Evolutionary conservation across 495 filamentous ascomycete genomes (phyloP).

Genomic region (Penicilliopsis zonata): DNA sequence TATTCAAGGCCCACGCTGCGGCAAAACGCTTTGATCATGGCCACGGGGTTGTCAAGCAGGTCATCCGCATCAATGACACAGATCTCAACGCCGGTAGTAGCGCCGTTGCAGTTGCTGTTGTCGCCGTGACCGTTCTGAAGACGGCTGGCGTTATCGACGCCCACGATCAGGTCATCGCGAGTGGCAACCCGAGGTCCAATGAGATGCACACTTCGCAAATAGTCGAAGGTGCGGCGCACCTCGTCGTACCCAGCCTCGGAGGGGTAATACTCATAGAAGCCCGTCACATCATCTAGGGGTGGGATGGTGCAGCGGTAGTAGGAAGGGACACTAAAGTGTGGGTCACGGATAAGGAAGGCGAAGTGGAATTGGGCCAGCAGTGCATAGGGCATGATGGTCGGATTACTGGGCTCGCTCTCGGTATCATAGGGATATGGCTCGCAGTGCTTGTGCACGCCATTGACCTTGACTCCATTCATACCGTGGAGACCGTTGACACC

Average conservation of each 20-base stretch:
- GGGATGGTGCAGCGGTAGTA: constrained; percentile 96
- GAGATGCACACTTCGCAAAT: constrained; percentile 46
- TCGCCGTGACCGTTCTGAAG: constrained; percentile 14
- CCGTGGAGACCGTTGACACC: constrained; percentile 10
- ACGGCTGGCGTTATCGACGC: constrained; percentile 2
- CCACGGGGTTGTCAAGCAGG: constrained; percentile 67
- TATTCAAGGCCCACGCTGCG: constrained; percentile 64
- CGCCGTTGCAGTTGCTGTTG: constrained; percentile 16
- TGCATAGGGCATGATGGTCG: constrained; percentile 65
- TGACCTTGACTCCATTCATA: constrained; percentile 4
- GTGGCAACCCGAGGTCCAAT: constrained; percentile 51
- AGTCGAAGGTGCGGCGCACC: constrained; percentile 75
- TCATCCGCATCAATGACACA: constrained; percentile 95
- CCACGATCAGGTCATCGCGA: constrained; percentile 14
- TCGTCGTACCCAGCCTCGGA: constrained; percentile 85
- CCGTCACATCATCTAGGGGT: constrained; percentile 65
- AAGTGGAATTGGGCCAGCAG: constrained; percentile 72
- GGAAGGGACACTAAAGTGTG: constrained; percentile 71
- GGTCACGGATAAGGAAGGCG: constrained; percentile 96
- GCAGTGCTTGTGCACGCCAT: constrained; percentile 9
- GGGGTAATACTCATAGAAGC: constrained; percentile 77
- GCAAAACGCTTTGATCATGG: constrained; percentile 67
- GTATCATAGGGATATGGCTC: constrained; percentile 48
- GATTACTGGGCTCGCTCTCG: constrained; percentile 50
- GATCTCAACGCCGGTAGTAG: constrained; percentile 39